phyloP scores from a whole-genome alignment of 805 yeast species.

The Cyberlindnera maritima region DNA sequence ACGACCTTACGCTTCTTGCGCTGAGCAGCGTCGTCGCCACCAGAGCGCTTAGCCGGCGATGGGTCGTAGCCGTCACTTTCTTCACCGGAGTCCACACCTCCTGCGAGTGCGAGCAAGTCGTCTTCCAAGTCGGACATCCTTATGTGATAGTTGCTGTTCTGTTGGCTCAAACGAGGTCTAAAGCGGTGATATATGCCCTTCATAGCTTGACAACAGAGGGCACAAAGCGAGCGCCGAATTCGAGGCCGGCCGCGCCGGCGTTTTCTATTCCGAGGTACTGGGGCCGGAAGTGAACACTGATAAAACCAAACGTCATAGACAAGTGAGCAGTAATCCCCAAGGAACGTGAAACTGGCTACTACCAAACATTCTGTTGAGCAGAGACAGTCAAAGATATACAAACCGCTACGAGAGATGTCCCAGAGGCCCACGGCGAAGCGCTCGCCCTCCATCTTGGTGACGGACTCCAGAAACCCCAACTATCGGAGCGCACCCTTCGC shows the following conservation, averaged over 20 bases:
- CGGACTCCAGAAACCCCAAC: slow-evolving; percentile 71
- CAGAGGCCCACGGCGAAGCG: slow-evolving; percentile 67
- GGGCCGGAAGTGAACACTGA: too few relatives aligned
- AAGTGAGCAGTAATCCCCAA: background rate
- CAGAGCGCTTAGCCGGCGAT: slow-evolving; percentile 29
- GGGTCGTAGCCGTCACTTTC: slow-evolving; percentile 35
- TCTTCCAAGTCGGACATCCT: slow-evolving; percentile 69
- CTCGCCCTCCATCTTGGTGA: slow-evolving; percentile 90
- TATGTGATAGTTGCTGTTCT: background rate
- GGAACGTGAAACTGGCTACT: background rate
- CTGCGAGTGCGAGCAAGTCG: slow-evolving; percentile 94
- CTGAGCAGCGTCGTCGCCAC: slow-evolving; percentile 18
- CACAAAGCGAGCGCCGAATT: too few relatives aligned
- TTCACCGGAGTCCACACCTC: slow-evolving; percentile 47
- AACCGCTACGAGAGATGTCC: slow-evolving; percentile 10
- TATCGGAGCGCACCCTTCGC: slow-evolving; percentile 74
- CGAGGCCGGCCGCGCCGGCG: too few relatives aligned
- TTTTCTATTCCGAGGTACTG: background rate
- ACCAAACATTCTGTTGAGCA: background rate
- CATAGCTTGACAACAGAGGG: too few relatives aligned
- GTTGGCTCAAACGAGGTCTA: background rate
- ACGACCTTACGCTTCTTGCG: slow-evolving; percentile 28
- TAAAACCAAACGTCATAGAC: background rate
- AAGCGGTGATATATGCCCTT: too few relatives aligned
- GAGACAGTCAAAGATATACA: background rate